phyloP scores from a whole-genome alignment of 1,284 basidiomycete genomes.

The Ustilago sp. region DNA sequence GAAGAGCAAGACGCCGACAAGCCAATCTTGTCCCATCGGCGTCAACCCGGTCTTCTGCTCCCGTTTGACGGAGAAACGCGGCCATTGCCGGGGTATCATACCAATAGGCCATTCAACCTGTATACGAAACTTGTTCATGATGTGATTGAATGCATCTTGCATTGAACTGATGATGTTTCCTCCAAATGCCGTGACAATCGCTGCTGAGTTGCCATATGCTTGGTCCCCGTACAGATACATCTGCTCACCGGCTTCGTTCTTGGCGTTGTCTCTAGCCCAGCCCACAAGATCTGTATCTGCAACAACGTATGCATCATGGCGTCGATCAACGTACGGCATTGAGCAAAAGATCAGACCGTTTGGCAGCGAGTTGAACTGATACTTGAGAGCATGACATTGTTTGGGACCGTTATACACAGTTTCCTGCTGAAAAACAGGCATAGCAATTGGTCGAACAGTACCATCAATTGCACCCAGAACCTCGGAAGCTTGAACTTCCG shows the following conservation, averaged over 20 bases:
- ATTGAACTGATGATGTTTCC: constrained; percentile 3
- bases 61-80: neutral
- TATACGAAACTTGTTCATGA: constrained; percentile 7
- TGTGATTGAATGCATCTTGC: neutral
- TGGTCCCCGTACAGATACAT: constrained; percentile 2
- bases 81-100: neutral
- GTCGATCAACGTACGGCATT: neutral
- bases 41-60: neutral
- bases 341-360: constrained; percentile 18
- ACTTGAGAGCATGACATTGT: constrained; percentile 14
- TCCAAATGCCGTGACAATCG: neutral
- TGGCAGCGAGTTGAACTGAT: constrained; percentile 6
- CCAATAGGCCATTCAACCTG: constrained; percentile 4
- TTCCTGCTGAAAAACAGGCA: constrained; percentile 2
- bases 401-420: constrained; percentile 13
- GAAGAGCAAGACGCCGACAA: neutral
- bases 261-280: constrained; percentile 1
- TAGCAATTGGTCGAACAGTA: constrained; percentile 9
- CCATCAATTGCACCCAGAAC: constrained; percentile 18
- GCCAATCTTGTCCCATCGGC: neutral
- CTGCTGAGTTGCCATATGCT: neutral
- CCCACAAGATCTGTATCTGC: neutral
- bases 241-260: neutral
- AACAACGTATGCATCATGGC: neutral
- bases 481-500: neutral